phyloP scores from a whole-genome alignment of 1,284 basidiomycete species.

The Agroathelia rolfsii region DNA sequence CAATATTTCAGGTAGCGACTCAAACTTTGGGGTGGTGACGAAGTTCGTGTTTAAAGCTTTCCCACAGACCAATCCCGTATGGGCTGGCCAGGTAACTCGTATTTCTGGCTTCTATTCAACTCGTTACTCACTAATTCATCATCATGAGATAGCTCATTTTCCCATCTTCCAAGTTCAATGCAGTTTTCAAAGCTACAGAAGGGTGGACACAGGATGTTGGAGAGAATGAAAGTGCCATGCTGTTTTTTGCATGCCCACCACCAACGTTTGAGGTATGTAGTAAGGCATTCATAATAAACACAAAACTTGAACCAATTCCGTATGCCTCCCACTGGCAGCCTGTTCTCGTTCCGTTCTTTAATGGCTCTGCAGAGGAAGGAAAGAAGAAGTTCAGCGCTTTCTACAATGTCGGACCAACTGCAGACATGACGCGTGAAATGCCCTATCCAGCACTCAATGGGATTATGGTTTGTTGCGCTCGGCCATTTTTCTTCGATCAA shows the following conservation, averaged over 20 bases:
- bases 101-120: no score
- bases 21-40: constrained; percentile 49
- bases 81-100: constrained; percentile 27
- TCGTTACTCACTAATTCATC: no score
- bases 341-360: constrained; percentile 32
- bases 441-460: constrained; percentile 37
- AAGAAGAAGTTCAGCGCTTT: constrained; percentile 33
- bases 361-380: constrained; percentile 39
- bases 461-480: no score
- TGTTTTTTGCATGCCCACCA: no score
- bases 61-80: constrained; percentile 31
- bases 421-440: constrained; percentile 29
- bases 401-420: constrained; percentile 33
- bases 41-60: constrained; percentile 40
- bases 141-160: constrained; percentile 27
- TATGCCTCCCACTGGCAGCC: constrained; percentile 31
- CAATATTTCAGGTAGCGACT: constrained; percentile 46
- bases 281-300: no score
- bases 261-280: no score
- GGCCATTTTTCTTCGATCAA: no score
- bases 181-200: constrained; percentile 24
- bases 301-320: no score
- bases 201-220: constrained; percentile 23
- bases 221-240: no score
- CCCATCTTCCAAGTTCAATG: constrained; percentile 20